Evolutionary conservation across 495 filamentous ascomycete genomes (phyloP), one percentile per base, ranked within the genome.

Genomic region (Hypoxylon subgilvum): DNA sequence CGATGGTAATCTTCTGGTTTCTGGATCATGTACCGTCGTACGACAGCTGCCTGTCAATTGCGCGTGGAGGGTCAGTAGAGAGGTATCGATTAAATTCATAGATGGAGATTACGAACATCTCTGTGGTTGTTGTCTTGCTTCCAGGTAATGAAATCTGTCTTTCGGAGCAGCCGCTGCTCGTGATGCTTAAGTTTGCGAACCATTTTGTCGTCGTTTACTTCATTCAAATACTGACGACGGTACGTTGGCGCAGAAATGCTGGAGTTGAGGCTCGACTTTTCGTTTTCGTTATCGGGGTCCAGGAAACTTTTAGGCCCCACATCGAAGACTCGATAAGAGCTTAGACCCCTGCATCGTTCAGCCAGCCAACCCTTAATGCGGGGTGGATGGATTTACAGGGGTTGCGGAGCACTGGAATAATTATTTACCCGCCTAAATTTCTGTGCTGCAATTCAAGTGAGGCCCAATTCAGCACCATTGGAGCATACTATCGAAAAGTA

Each of bases 61-160:
- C 40, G 34, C 47, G 36, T 36, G 9, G 6, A 48, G 13, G 27
- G 36, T 49, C 22, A 49, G 44, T 14, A 38, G 23, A 6, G 3
- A 41, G n/a, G n/a, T 17, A 4, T 42, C 12, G 1, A 30, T 42
- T n/a, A 18, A 22, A 18, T 14, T 3, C 4, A 23, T 13, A n/a
- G 16, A 21, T 31, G 25, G 40, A 9, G 1, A 23, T 17, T 18
- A 56, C 61, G 17, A 32, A 65, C 82, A 69, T 88, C 88, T 71
- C 92, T 85, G 79, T 98, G 95, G 59, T 81, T 76, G 68, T 86
- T 80, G 76, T 98, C 93, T 67, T 86, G 86, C 75, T 91, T 91
- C 80, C 93, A 97, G 69, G 87, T 92, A 63, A 91, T 85, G 76
- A 98, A 94, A 74, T 98, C 91, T 72, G 95, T 91, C 77, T 97